Base-by-base conservation (phyloP, 2,329 filamentous ascomycete species). In the Trichoderma arundinaceum region DNA sequence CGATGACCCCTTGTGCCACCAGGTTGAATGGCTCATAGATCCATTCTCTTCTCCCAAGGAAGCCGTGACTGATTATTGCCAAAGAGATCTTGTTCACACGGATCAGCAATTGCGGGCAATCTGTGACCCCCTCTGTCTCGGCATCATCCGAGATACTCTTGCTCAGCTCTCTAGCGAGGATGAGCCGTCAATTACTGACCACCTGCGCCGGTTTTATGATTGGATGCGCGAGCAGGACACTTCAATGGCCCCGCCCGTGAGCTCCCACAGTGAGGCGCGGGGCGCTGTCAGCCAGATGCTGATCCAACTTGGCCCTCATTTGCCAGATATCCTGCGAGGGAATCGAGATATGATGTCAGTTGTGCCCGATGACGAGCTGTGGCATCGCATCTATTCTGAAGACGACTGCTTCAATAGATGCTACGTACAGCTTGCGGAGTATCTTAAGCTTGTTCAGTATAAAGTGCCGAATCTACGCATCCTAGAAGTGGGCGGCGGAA, bases 401-500 rank as follows among this genome's bases (percentile, higher is more conserved):
- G 62, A 67, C 9, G 61, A 61, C 28, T 57, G 63, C 19, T 65
- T 66, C 17, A 46, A 48, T 12, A 59, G 56, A 53, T 67, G 66
- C 8, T 56, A 65, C 38, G 22, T 28, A n/a, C 66, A 62, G 17
- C 38, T 67, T 6, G 66, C 64, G 22, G 51, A 67, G 8, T 67
- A 67, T 49, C 44, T 67, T n/a, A 67, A 52, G 35, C 39, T 67
- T 12, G 15, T 66, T n/a, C 64, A 72, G 1, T 74, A 78, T 64
- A 75, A 77, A 32, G 75, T 75, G 43, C 76, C 78, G 0, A 70
- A 68, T 7, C 69, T 79, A 12, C 72, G 74, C 2, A 72, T 80
- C 32, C 70, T 81, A 0, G 78, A 81, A 65, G 71, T 81, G 28
- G 78, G 78, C 2, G 77, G 74, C 13, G 77, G 77, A 3, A 79